Evolutionary conservation across 2,329 filamentous ascomycete species (phyloP).

Genomic region (Arthroderma uncinatum): DNA sequence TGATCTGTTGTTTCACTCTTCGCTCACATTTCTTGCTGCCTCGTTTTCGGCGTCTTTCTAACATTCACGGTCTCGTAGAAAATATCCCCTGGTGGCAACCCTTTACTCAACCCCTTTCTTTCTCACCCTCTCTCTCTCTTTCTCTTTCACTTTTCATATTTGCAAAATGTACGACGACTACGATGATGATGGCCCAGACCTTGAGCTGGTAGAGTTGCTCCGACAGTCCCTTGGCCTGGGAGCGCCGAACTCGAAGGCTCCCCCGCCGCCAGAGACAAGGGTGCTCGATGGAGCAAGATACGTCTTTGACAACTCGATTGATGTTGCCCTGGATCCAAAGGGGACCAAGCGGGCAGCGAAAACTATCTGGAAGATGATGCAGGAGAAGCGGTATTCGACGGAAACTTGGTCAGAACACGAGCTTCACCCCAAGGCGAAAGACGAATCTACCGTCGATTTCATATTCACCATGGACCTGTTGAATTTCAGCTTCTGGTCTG

Average conservation of each 20-base stretch:
- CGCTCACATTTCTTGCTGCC: background rate
- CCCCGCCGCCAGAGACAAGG: conserved; percentile 53
- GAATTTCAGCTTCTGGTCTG: conserved; percentile 97
- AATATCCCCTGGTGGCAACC: background rate
- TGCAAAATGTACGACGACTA: background rate
- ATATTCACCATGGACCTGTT: conserved; percentile 96
- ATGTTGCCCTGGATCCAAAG: conserved; percentile 77
- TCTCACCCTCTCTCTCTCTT: background rate
- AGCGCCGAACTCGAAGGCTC: conserved; percentile 43
- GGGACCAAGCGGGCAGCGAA: conserved; percentile 73
- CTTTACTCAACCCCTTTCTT: too few relatives aligned
- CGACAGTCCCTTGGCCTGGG: conserved; percentile 64
- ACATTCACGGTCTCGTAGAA: background rate
- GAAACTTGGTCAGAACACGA: conserved; percentile 80
- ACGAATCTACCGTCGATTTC: conserved; percentile 72
- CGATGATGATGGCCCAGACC: conserved; percentile 69
- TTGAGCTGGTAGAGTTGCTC: conserved; percentile 74
- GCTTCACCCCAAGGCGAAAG: conserved; percentile 72
- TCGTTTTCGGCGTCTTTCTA: background rate
- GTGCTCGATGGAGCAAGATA: conserved; percentile 74
- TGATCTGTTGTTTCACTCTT: background rate
- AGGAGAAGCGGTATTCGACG: conserved; percentile 69
- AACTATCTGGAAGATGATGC: conserved; percentile 70
- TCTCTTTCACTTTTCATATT: background rate
- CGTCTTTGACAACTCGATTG: conserved; percentile 84